These are phyloP conservation scores for Flaveria bidentis DNA, from an alignment of 129 eudicot species.

Conservation along the genomic window DNA sequence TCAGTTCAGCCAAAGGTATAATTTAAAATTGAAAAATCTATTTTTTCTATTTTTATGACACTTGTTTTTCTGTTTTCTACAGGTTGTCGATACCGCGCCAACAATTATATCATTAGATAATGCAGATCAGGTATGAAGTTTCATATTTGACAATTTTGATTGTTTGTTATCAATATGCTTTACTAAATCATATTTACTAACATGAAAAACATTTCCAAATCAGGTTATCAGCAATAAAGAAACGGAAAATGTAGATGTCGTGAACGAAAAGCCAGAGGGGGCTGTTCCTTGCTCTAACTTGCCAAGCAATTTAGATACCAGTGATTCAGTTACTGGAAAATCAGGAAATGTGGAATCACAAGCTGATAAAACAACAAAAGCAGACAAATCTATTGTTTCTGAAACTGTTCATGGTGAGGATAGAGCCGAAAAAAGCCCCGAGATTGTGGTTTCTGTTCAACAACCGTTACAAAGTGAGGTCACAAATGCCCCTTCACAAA, in stretches of 20 bases:
- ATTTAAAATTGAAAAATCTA: neutral
- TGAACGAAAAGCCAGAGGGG: constrained; percentile 34
- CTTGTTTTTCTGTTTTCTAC: constrained; percentile 13
- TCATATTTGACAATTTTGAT: neutral
- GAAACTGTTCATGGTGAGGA: constrained; percentile 28
- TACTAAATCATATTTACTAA: constrained; percentile 10
- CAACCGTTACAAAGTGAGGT: constrained; percentile 26
- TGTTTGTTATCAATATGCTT: neutral
- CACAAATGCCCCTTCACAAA: constrained; percentile 42
- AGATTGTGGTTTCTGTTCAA: constrained; percentile 18
- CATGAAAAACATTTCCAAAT: constrained; percentile 10
- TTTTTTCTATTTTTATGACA: neutral
- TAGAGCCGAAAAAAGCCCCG: constrained; percentile 37
- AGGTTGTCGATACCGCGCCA: constrained; percentile 43
- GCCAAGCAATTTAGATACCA: constrained; percentile 39
- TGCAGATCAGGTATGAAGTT: constrained; percentile 37
- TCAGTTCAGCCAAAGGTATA: constrained; percentile 46
- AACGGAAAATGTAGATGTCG: constrained; percentile 30
- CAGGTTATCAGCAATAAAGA: constrained; percentile 44
- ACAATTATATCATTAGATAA: constrained; percentile 29
- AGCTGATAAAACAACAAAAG: constrained; percentile 23
- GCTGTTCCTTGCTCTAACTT: constrained; percentile 24
- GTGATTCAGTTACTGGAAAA: constrained; percentile 36
- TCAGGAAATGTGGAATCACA: constrained; percentile 30
- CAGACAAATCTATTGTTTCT: constrained; percentile 38